These are phyloP conservation scores for Pythium insidiosum DNA, from an alignment of 352 stramenopile genomes.

Conservation along the genomic window DNA sequence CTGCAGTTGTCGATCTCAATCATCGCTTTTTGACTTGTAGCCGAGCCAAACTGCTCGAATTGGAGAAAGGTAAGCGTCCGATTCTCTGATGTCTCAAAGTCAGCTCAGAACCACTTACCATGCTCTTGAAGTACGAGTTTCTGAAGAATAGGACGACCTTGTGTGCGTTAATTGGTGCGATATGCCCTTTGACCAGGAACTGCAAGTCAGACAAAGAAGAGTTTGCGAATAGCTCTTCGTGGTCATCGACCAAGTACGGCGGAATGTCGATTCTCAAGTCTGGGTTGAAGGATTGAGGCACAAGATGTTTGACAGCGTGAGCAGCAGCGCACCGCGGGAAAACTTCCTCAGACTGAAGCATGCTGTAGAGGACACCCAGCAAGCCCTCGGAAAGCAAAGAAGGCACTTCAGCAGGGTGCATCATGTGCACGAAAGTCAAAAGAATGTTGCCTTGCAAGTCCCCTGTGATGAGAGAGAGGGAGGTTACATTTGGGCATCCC, in stretches of 20 bases:
- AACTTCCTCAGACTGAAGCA: conserved; percentile 67
- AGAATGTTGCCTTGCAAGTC: conserved; percentile 80
- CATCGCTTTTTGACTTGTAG: conserved; percentile 74
- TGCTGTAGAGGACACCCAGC: conserved; percentile 68
- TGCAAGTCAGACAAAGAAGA: conserved; percentile 78
- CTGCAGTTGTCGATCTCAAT: conserved; percentile 87
- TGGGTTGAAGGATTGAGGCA: conserved; percentile 59
- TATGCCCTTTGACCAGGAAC: conserved; percentile 83
- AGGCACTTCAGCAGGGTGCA: conserved; percentile 67
- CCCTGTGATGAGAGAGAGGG: no score
- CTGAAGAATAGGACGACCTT: conserved; percentile 87
- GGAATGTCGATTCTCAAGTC: conserved; percentile 75
- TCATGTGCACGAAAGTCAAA: conserved; percentile 87
- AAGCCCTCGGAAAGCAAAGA: conserved; percentile 70
- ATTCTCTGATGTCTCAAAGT: no score
- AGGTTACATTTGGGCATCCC: no score
- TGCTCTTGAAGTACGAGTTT: conserved; percentile 90
- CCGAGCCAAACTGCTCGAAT: conserved; percentile 63
- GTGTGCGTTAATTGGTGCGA: conserved; percentile 82
- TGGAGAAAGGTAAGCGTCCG: no score
- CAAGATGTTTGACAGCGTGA: conserved; percentile 82
- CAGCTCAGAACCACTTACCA: no score
- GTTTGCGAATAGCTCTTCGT: conserved; percentile 83
- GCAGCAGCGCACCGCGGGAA: conserved; percentile 75
- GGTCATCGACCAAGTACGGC: conserved; percentile 77